These are phyloP conservation scores for Sporobolomyces roseus DNA, from an alignment of 768 basidiomycete species.

Conservation along the genomic window DNA sequence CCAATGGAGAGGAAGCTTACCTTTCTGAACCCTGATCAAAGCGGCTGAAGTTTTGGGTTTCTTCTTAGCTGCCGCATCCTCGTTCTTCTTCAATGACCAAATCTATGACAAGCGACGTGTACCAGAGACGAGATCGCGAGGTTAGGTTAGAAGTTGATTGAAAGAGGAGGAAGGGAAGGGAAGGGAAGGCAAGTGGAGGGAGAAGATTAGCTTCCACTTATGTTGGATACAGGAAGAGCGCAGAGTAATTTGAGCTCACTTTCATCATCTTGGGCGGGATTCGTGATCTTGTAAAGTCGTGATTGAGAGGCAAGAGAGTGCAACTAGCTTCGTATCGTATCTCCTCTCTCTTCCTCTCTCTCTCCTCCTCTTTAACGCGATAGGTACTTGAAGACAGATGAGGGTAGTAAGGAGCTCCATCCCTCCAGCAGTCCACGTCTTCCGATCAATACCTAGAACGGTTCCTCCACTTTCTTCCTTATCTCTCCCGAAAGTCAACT, in stretches of 20 bases:
- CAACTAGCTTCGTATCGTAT: background rate
- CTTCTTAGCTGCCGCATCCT: conserved; percentile 94
- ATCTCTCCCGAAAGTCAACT: background rate
- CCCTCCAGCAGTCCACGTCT: background rate
- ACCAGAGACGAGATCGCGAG: background rate
- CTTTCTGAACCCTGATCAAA: conserved; percentile 99
- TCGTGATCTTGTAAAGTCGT: background rate
- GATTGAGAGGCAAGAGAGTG: background rate
- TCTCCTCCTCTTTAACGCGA: background rate
- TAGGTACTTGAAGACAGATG: background rate
- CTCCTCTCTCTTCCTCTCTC: background rate
- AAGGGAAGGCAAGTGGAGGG: background rate
- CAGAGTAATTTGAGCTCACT: background rate
- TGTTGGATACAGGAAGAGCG: too few species aligned
- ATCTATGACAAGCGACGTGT: conserved; percentile 60
- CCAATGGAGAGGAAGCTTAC: conserved; percentile 51
- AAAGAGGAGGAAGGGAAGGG: background rate
- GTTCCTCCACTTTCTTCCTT: background rate
- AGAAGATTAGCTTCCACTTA: too few species aligned
- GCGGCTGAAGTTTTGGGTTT: conserved; percentile 98
- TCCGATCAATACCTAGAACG: too few species aligned
- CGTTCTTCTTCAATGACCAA: conserved; percentile 99
- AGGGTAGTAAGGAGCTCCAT: background rate
- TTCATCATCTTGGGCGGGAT: conserved; percentile 36
- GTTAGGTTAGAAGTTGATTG: background rate